Base-by-base conservation (phyloP, 352 stramenopile species). In the Pilasporangium apinafurcum region DNA sequence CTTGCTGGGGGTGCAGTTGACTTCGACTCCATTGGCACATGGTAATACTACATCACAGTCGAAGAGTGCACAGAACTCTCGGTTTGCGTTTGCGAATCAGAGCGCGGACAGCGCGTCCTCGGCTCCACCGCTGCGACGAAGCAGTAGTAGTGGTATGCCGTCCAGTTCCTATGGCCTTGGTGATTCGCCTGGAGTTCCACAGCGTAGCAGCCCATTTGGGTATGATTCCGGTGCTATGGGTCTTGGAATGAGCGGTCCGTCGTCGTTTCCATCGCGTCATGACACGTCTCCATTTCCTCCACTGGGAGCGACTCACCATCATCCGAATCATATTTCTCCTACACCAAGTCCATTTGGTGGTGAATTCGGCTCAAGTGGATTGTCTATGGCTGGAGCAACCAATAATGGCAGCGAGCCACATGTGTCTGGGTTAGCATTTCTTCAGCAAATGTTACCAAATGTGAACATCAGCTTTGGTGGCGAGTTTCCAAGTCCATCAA, bases 391-490 rank as follows among this genome's bases (percentile, higher is more conserved):
- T 7, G 49, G 41, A 33, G 40, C 47, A 28, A 33, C 22, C 29
- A 40, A 28, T 9, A 27, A 27, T 6, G 25, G 20, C 10, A 49
- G 48, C 13, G 36, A 37, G n/a, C n/a, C n/a, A n/a, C n/a, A n/a
- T n/a, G 46, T 44, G 3, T 66, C 59, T 13, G 80, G 80, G 0
- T 57, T 92, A 1, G 80, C 77, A 29, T 92, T 90, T 51, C 58
- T 92, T 22, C 80, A 92, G 68, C 74, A 89, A 48, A 92, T 92
- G 80, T 71, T 92, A 14, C 80, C 80, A 8, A 92, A 92, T 43
- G 80, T 92, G 24, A 90, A 92, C 62, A 92, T 92, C 40, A 92
- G 80, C 62, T 87, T 75, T 40, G 78, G 80, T n/a, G 73, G 75
- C 16, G 73, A 90, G 34, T 89, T 81, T 33, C 50, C 61, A 10